Percentiles rank a stretch among this genome's conserved stretches.
These are phyloP conservation scores for Exophiala oligosperma DNA, from an alignment of 2,329 filamentous ascomycete species.

Conservation along the genomic window DNA sequence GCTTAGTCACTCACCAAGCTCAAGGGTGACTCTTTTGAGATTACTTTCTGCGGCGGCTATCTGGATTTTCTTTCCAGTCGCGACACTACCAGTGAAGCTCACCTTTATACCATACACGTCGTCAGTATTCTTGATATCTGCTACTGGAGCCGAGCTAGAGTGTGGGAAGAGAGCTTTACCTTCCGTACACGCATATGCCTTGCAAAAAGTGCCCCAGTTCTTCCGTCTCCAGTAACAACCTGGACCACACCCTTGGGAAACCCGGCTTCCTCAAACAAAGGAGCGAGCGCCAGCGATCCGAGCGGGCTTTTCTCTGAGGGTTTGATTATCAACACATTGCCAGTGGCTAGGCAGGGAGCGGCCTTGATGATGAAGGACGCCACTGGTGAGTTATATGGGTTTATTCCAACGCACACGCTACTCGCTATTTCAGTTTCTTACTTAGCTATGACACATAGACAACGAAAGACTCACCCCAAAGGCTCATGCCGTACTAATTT, in stretches of 20 bases:
- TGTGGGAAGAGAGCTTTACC: conserved; percentile 37
- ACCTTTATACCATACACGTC: no score
- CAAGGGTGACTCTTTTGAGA: conserved; percentile 61
- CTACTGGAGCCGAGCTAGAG: no score
- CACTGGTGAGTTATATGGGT: conserved; percentile 45
- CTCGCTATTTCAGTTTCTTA: no score
- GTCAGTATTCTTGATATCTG: no score
- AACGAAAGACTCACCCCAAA: conserved; percentile 15
- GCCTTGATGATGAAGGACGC: conserved; percentile 41
- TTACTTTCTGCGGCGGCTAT: conserved; percentile 51
- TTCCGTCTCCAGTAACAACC: conserved; percentile 59
- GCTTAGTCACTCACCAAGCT: conserved; percentile 40
- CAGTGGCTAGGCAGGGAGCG: conserved; percentile 39
- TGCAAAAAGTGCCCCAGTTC: conserved; percentile 59
- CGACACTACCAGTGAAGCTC: conserved; percentile 62
- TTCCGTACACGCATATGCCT: conserved; percentile 57
- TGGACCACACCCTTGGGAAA: conserved; percentile 64
- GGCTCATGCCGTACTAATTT: conserved; percentile 31
- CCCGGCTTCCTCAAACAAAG: conserved; percentile 7
- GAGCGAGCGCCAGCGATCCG: conserved; percentile 7
- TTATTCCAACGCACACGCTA: conserved; percentile 33
- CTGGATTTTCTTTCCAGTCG: conserved; percentile 62
- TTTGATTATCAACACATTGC: conserved; percentile 32
- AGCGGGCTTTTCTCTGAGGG: conserved; percentile 19
- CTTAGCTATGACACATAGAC: no score